These are phyloP conservation scores for Malassezia globosa DNA, from an alignment of 1,284 basidiomycete species.

Conservation along the genomic window DNA sequence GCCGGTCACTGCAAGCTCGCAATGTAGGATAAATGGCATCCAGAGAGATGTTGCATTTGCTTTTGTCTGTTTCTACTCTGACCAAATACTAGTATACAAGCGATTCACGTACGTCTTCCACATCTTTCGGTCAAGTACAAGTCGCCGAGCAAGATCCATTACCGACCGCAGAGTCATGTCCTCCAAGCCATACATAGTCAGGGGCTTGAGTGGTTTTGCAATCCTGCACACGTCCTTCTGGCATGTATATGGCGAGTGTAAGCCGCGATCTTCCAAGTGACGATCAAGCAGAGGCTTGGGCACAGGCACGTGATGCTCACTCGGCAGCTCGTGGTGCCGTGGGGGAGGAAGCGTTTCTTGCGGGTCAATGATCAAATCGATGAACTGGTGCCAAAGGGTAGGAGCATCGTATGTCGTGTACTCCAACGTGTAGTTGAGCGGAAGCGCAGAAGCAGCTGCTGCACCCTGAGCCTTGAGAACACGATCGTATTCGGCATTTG, in stretches of 20 bases:
- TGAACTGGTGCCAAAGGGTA: constrained; percentile 35
- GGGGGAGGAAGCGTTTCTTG: not conserved
- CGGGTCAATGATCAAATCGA: not conserved
- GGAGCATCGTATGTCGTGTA: constrained; percentile 36
- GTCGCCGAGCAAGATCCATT: constrained; percentile 58
- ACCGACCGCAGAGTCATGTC: constrained; percentile 67
- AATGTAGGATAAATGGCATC: no score
- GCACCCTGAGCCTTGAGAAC: constrained; percentile 9
- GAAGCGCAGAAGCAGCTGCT: constrained; percentile 16
- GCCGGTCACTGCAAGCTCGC: no score
- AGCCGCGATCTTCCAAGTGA: not conserved
- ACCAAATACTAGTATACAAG: constrained; percentile 53
- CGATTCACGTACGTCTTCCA: constrained; percentile 58
- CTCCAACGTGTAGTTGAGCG: constrained; percentile 31
- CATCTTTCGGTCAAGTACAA: constrained; percentile 57
- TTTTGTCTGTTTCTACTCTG: no score
- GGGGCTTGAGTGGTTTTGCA: constrained; percentile 1
- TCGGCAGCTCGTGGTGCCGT: constrained; percentile 3
- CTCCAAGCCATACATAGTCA: constrained; percentile 62
- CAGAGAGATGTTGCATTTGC: no score
- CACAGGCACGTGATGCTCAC: constrained; percentile 44
- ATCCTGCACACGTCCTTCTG: constrained; percentile 36
- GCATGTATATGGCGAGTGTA: constrained; percentile 43
- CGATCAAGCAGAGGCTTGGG: constrained; percentile 59
- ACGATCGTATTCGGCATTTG: constrained; percentile 50